Evolutionary conservation across 805 yeast genomes (phyloP).

Genomic region (Yamadazyma sp.): DNA sequence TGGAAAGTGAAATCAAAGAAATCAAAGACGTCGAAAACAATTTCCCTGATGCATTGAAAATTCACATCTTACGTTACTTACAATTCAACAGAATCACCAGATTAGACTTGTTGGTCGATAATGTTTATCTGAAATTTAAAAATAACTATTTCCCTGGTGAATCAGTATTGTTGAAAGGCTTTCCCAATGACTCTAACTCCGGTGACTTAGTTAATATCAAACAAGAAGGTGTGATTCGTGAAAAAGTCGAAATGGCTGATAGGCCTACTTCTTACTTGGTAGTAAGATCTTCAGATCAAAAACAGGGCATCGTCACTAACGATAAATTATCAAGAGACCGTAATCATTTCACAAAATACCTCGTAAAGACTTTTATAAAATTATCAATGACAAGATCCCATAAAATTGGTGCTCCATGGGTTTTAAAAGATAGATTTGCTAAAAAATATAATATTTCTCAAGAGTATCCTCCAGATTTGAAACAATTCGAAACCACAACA

Average conservation of each 20-base stretch:
- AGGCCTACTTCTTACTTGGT: constrained; percentile 63
- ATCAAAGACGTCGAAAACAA: constrained; percentile 65
- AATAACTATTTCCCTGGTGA: constrained; percentile 92
- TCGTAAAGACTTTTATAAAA: constrained; percentile 84
- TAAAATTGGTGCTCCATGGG: constrained; percentile 95
- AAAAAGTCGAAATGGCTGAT: constrained; percentile 75
- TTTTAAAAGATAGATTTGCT: constrained; percentile 77
- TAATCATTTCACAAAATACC: constrained; percentile 82
- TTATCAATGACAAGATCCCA: constrained; percentile 72
- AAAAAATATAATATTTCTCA: constrained; percentile 61
- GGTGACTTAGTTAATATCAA: constrained; percentile 17
- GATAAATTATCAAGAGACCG: constrained; percentile 77
- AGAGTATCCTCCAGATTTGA: constrained; percentile 55
- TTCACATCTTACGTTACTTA: constrained; percentile 81
- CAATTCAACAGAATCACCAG: constrained; percentile 82
- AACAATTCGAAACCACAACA: constrained; percentile 34
- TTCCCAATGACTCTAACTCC: constrained; percentile 17
- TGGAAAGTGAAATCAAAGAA: constrained; percentile 60
- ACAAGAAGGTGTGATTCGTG: constrained; percentile 67
- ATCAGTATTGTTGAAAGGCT: constrained; percentile 56
- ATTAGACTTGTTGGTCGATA: constrained; percentile 84
- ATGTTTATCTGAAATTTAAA: constrained; percentile 73
- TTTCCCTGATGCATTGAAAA: constrained; percentile 90
- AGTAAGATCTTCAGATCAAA: constrained; percentile 48
- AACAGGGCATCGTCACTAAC: constrained; percentile 69